Evolutionary conservation across 306 rosid genomes (phyloP), one percentile per base, ranked within the genome.

Genomic region (Abrus precatorius): DNA sequence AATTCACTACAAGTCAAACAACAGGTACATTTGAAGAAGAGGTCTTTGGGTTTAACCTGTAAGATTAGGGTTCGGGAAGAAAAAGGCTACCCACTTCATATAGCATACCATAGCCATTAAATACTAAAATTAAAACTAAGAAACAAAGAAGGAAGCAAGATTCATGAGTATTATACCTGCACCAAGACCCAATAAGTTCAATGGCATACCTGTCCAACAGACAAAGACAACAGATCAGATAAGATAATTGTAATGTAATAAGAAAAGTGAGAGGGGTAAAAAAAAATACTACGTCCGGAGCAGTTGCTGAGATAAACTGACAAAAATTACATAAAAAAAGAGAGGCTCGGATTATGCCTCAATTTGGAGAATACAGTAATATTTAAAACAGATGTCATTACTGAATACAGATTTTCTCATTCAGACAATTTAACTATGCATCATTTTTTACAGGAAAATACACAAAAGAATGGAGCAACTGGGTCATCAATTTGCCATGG

Each of bases 131-230:
- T 9, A 1, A 57, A 64, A 82, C 28, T 29, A 7, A 28, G 41
- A 66, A 79, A 20, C 28, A 55, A 74, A 52, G 6, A 74, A 71
- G 56, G 69, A 57, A 69, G 72, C 61, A 75, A 57, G 52, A 64
- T 75, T 28, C 12, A 30, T 52, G 56, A 36, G 56, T 70, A 70
- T 43, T 53, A 70, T 95, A 95, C 99, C 99, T 79, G 44, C 87
- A 83, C 99, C 98, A 67, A 95, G 91, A 77, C 99, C 99, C 91
- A 95, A 80, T 83, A 93, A 50, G 86, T 86, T 95, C 89, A 95
- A 85, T 54, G 99, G 97, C 88, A 93, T 80, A 63, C 99, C 99
- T 93, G 90, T 75, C 77, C 53, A 82, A 64, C 49, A 80, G 64
- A 76, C 8, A 70, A 59, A 79, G 59, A 54, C 45, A 49, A 50